phyloP scores from a whole-genome alignment of 2,329 filamentous ascomycete species.

The Beauveria medogensis region DNA sequence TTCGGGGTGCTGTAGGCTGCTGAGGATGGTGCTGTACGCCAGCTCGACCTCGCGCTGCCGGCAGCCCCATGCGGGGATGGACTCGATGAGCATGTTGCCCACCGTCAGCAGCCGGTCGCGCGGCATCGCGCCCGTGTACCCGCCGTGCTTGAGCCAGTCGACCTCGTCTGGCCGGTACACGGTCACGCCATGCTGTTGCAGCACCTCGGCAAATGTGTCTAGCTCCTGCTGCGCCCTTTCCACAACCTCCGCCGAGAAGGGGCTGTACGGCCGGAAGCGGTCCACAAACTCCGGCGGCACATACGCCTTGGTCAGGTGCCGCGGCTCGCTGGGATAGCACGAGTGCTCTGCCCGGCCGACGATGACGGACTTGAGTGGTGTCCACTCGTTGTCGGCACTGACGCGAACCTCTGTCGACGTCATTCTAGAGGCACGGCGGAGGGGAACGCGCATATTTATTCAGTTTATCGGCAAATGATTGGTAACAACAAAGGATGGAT shows the following conservation, averaged over 20 bases:
- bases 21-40: constrained; percentile 12
- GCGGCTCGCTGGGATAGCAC: constrained; percentile 18
- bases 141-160: constrained; percentile 19
- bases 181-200: constrained; percentile 16
- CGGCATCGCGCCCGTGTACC: constrained; percentile 27
- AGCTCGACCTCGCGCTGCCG: constrained; percentile 19
- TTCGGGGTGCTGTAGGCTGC: not conserved
- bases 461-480: not conserved
- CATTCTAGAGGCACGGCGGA: not conserved
- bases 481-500: not conserved
- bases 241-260: constrained; percentile 17
- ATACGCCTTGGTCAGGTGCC: constrained; percentile 16
- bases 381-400: constrained; percentile 20
- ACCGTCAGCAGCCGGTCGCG: constrained; percentile 25
- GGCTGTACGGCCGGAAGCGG: constrained; percentile 16
- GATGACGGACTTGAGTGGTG: constrained; percentile 19
- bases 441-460: not conserved
- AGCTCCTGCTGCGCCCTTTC: constrained; percentile 18
- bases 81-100: constrained; percentile 23
- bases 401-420: not conserved
- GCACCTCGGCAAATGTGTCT: constrained; percentile 18
- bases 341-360: constrained; percentile 21
- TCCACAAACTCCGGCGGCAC: constrained; percentile 13
- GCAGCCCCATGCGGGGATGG: constrained; percentile 23
- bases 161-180: constrained; percentile 19